A percentile compares a stretch with the other conserved stretches of the same genome.
These are phyloP conservation scores for Argentina anserina DNA, from an alignment of 306 rosid genomes.

Conservation along the genomic window DNA sequence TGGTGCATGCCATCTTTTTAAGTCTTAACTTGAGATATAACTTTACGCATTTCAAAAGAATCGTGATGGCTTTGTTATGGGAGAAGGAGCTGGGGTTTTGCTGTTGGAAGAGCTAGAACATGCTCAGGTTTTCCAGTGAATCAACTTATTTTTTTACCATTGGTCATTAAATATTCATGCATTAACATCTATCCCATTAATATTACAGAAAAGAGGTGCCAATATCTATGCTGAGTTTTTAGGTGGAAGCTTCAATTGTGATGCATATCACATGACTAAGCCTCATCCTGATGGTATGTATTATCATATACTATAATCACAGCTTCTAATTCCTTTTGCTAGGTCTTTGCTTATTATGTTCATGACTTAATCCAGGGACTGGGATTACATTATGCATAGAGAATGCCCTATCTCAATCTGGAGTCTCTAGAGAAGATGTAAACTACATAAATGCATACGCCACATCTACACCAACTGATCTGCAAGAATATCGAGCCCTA, in stretches of 20 bases:
- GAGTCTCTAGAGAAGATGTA: conserved; percentile 66
- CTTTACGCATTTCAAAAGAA: conserved; percentile 33
- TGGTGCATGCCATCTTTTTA: neutral
- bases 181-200: neutral
- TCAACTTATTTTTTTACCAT: conserved; percentile 11
- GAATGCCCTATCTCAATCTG: conserved; percentile 59
- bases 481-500: conserved; percentile 63
- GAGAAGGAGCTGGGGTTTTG: conserved; percentile 88
- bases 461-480: conserved; percentile 66
- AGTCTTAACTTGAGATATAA: neutral
- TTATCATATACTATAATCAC: neutral
- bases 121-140: conserved; percentile 55
- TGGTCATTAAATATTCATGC: neutral
- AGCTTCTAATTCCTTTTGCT: neutral
- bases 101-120: conserved; percentile 81
- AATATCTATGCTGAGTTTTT: conserved; percentile 66
- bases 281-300: conserved; percentile 66
- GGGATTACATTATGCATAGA: conserved; percentile 72
- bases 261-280: conserved; percentile 64
- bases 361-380: conserved; percentile 37
- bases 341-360: neutral
- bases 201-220: conserved; percentile 68
- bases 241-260: conserved; percentile 73
- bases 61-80: conserved; percentile 81
- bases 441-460: conserved; percentile 80